Conservation (phyloP, 257 asterid genomes). For the Capsicum baccatum region DNA sequence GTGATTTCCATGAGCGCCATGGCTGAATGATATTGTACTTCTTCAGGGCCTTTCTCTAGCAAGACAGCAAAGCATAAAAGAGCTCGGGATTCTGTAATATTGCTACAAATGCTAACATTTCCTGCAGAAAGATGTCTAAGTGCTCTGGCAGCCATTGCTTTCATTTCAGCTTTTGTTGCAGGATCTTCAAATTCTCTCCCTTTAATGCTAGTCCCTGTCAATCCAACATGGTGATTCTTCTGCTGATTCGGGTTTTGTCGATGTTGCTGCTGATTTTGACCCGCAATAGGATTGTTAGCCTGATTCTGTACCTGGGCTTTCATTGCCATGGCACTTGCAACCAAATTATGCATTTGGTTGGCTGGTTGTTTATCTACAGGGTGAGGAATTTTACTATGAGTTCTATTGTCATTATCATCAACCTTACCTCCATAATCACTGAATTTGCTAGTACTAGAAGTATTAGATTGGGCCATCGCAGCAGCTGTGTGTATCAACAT, state of each 20-base stretch:
- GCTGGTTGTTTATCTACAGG: constrained; percentile 24
- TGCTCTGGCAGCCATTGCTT: constrained; percentile 38
- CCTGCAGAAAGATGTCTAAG: constrained; percentile 35
- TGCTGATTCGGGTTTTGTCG: constrained; percentile 4
- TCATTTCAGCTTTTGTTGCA: constrained; percentile 35
- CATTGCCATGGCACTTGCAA: constrained; percentile 29
- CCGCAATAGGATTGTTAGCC: neutral
- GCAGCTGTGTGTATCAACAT: constrained; percentile 30
- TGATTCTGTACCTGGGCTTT: neutral
- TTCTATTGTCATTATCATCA: constrained; percentile 16
- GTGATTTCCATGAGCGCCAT: constrained; percentile 37
- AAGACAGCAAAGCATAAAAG: constrained; percentile 36
- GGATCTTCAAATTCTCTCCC: constrained; percentile 39
- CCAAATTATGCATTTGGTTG: constrained; percentile 32
- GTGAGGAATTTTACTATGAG: constrained; percentile 16
- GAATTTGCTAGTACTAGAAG: neutral
- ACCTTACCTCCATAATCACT: neutral
- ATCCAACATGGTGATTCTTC: constrained; percentile 30
- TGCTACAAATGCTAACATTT: constrained; percentile 26
- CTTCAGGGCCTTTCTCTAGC: constrained; percentile 36
- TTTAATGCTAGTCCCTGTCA: constrained; percentile 31
- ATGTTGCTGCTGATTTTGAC: constrained; percentile 21
- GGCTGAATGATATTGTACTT: constrained; percentile 37
- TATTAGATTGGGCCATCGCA: constrained; percentile 18
- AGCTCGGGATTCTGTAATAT: constrained; percentile 37